Base-by-base conservation (phyloP, 2,329 filamentous ascomycete genomes). In the Pezicula neosporulosa region DNA sequence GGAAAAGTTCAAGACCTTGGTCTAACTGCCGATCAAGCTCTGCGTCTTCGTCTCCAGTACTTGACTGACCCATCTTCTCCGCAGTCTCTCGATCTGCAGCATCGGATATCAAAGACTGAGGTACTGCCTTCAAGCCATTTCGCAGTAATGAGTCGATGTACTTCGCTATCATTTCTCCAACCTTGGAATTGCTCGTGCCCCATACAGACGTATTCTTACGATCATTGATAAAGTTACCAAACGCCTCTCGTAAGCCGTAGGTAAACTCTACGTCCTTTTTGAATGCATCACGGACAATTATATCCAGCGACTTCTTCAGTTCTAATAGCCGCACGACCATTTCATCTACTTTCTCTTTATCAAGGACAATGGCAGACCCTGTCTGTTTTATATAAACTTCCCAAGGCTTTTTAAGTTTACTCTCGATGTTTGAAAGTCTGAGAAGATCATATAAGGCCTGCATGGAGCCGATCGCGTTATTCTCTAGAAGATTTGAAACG, bases 111-210 rank as follows among this genome's bases (percentile, higher is more conserved):
- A 93, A 75, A 19, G 82, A 80, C 42, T 83, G 78, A 1, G 89
- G 90, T 8, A 95, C 80, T 0, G 87, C 86, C 68, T 95, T 97
- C 44, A 93, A 78, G 1, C 94, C 95, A 46, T 90, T 90, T 50
- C 91, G 85, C 30, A 99, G 79, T 18, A 99, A 77, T 72, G 88
- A 79, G 69, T 99, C 94, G 55, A 99, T 88, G 63, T 97, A 92
- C 70, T 97, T 97, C 28, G 94, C 95, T 60, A 97, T 95, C 92
- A 97, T 96, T 73, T 99, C 94, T 46, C 93, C 94, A 13, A 96
- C 90, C 75, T 96, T 97, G 16, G 91, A 90, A 50, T 92, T 95
- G 50, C 91, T 87, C 0, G 89, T 90, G 47, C 84, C 83, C 81
- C 88, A 93, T 4, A 83, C 76, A 7, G 82, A 78, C 1, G 82